Base-by-base conservation (phyloP, 202 grass and related monocot species). In the Bolboschoenoplectus hybrid region DNA sequence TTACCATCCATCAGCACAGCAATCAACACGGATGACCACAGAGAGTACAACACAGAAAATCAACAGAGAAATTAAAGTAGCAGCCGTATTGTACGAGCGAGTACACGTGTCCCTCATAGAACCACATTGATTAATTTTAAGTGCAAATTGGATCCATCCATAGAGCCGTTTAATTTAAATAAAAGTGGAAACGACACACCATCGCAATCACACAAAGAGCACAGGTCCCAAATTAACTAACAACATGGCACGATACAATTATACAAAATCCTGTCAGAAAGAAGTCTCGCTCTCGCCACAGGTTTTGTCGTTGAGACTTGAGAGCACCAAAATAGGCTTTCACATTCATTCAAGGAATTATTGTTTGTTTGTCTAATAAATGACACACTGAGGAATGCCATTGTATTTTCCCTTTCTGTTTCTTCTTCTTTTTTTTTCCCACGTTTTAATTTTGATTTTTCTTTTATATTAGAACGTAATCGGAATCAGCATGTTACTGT, bases 221-320 rank as follows among this genome's bases (percentile, higher is more conserved):
- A 72, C 9, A 46, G 1, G 68, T 12, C 35, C 10, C 19, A 77
- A 77, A 77, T 38, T 52, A 77, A 43, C 35, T 26, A 26, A 41
- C n/a, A n/a, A 55, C 19, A 52, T 52, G 73, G 1, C 47, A 76
- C 49, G 16, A 53, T 77, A 14, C 11, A 53, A 77, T 26, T 16
- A 53, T 77, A 14, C 11, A 53, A 77, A 57, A 36, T 77, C 49
- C 73, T 16, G 73, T 53, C 49, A 77, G 46, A 74, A n/a, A 51
- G 32, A 20, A 7, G 49, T 56, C 73, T 12, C 47, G 9, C 47
- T 50, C 3, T 69, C 20, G 4, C 43, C 20, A 34, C 71, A 75
- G 73, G 32, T 77, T 56, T 52, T 77, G 20, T 55, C 47, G 50
- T 77, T 49, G 6, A 55, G 11, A 39, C 45, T 77, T 49, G 6